Evolutionary conservation across 495 filamentous ascomycete species (phyloP), one percentile per base, ranked within the genome.

Genomic region (Xylaria grammica): DNA sequence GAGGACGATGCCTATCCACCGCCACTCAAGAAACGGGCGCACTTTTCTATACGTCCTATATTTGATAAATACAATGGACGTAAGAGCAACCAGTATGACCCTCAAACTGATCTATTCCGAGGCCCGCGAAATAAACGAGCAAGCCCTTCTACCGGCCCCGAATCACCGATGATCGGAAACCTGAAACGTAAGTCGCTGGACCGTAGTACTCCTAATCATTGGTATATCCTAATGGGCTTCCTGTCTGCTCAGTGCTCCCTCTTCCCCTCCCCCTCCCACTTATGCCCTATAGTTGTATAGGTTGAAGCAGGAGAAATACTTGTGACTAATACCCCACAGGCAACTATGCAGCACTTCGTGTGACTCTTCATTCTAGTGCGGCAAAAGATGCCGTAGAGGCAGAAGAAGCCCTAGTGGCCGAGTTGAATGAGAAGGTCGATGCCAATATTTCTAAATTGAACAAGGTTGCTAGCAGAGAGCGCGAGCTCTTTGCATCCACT

Each of bases 31-130:
- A 71, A 49, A 51, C 52, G 56, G 17, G 66, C 27, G 36, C 68
- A 59, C 42, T 63, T 60, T 34, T 69, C 66, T 24, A 56, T 62
- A n/a, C 52, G 60, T 4, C 60, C 64, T 22, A 19, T 71, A 30
- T 69, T 73, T 15, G 60, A 69, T 9, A 69, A 62, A 32, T 65
- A 63, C 36, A 71, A 67, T 46, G 52, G 20, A 30, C 19, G 10
- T n/a, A 53, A 30, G 4, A 48, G 1, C 4, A 56, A 58, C 24
- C 36, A 63, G 27, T 59, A 66, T 8, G 53, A 65, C 29, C 40
- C 36, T 13, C 26, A 38, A 20, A 17, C 27, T 27, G 38, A 52
- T 29, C 64, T 36, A 20, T 10, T 52, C 17, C 42, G 44, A 17
- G 40, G 13, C 36, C 62, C 46, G 32, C 65, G 56, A 1, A 65